Conservation (phyloP, 2,329 filamentous ascomycete species). For the Metarhizium brunneum region DNA sequence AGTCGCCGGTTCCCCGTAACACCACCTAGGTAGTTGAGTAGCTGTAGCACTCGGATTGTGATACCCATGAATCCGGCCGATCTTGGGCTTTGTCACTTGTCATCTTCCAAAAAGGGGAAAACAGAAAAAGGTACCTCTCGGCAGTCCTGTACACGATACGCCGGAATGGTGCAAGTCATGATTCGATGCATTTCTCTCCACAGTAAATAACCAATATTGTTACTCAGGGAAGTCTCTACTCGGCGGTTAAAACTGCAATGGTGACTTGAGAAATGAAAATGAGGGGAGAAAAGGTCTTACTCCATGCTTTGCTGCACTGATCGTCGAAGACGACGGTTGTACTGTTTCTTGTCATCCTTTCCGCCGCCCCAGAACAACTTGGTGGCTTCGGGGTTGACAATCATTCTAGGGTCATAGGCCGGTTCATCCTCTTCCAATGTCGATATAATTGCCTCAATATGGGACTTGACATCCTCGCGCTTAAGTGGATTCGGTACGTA, state of each 20-base stretch:
- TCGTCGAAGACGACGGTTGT: conserved; percentile 71
- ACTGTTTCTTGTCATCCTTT: conserved; percentile 67
- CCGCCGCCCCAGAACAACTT: conserved; percentile 77
- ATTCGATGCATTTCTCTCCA: neutral
- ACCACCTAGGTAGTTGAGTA: neutral
- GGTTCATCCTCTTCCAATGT: conserved; percentile 82
- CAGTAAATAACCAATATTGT: conserved; percentile 2
- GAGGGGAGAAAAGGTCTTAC: conserved; percentile 25
- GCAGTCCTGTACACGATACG: neutral
- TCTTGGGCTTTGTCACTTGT: neutral
- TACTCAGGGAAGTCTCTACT: conserved; percentile 25
- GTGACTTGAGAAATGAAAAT: neutral
- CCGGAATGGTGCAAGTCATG: neutral
- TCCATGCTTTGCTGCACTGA: conserved; percentile 64
- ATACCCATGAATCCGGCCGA: neutral
- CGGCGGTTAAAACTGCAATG: neutral
- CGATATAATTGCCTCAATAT: conserved; percentile 75
- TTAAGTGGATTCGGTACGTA: conserved; percentile 57
- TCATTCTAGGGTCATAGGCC: conserved; percentile 80
- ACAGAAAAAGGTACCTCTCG: neutral
- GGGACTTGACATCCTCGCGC: conserved; percentile 67
- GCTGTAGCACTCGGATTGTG: neutral
- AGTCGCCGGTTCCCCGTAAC: neutral
- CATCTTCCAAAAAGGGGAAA: neutral
- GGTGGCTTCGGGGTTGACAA: conserved; percentile 78